Base-by-base conservation (phyloP, 768 basidiomycete species). In the Tephrocybe sp. region DNA sequence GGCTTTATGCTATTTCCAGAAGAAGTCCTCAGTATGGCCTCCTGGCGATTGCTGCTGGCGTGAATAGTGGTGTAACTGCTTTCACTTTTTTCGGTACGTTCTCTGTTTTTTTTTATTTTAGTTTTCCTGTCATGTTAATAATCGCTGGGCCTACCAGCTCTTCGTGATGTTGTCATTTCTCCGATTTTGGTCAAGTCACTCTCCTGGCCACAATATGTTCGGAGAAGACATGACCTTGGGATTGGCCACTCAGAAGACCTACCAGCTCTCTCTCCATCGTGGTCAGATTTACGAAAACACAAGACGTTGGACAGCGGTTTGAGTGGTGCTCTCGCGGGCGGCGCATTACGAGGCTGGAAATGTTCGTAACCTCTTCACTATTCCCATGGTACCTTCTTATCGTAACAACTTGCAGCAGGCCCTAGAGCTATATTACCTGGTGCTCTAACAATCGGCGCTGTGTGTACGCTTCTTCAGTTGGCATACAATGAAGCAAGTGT, bases 81-180 rank as follows among this genome's bases (percentile, higher is more conserved):
- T 74, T 81, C 8, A 78, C 83, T 0, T 94, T 94, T 69, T 93
- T 94, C 66, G 77, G 92, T 92, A 51, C 46, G 86, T 71, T 25
- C 9, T n/a, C 49, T 35, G 6, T 25, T 38, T 16, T 31, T 25
- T 16, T 43, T 35, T 8, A 36, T 42, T 7, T 26, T 30, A 8
- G 9, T 35, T 34, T 18, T 15, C 36, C 55, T 42, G 44, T 39
- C 19, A 53, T 28, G 22, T 15, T 43, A 25, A n/a, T n/a, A n/a
- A n/a, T n/a, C n/a, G n/a, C n/a, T n/a, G n/a, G n/a, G n/a, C n/a
- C n/a, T 38, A 44, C 13, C 54, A 93, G 92, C 81, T 50, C 63
- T 87, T 44, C 80, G 90, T 52, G 92, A 93, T 74, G 89, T 83
- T 60, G 60, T 80, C n/a, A 68, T 92, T 42, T 79, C 80, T 37